A percentile compares a stretch with the other conserved stretches of the same genome.
Evolutionary conservation across 305 asterid species (phyloP).

Genomic region (Solanum hybrid): DNA sequence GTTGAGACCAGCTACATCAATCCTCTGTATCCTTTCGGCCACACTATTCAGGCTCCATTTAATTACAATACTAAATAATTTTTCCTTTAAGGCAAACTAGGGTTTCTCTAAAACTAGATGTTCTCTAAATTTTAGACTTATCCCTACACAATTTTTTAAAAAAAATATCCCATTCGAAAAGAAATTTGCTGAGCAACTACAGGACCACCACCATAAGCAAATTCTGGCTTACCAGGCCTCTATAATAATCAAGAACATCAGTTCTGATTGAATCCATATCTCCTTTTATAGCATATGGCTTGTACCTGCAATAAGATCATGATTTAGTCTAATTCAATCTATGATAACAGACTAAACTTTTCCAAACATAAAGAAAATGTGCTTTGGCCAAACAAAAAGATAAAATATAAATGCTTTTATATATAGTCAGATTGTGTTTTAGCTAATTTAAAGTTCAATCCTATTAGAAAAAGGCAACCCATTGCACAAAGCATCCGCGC

Average conservation of each 20-base stretch:
- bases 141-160: background rate
- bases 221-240: conserved; percentile 33
- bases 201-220: background rate
- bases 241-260: conserved; percentile 65
- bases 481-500: background rate
- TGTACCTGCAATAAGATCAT: conserved; percentile 46
- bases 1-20: background rate
- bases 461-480: background rate
- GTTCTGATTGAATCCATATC: conserved; percentile 84
- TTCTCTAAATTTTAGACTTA: background rate
- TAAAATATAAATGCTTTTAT: background rate
- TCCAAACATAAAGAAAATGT: background rate
- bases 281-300: conserved; percentile 76
- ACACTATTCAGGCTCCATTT: background rate
- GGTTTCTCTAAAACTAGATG: background rate
- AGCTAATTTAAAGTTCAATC: background rate
- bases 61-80: background rate
- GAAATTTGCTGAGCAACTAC: background rate
- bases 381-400: background rate
- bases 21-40: background rate
- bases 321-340: background rate
- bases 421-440: background rate
- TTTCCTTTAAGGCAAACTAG: background rate
- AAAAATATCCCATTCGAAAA: background rate
- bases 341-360: background rate